A percentile compares a stretch with the other conserved stretches of the same genome.
Conservation (phyloP, 78 protist species). For the Dictyostelium intermedium region DNA sequence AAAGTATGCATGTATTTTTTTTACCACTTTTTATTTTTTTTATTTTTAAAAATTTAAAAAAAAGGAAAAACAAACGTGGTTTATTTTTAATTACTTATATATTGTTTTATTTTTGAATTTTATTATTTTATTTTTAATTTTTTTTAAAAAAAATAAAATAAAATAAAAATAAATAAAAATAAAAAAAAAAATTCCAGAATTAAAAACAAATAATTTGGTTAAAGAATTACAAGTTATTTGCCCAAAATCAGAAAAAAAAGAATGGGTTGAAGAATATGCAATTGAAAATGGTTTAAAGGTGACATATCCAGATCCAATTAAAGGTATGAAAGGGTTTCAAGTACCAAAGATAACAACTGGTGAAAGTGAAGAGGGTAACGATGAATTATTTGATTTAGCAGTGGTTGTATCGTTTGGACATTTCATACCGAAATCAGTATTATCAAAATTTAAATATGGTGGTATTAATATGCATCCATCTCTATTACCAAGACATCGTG, state of each 20-base stretch:
- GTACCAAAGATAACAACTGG: constrained; percentile 3
- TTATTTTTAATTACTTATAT: no score
- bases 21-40: background rate
- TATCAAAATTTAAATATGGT: constrained; percentile 41
- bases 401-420: constrained; percentile 86
- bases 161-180: background rate
- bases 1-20: background rate
- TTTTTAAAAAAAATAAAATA: no score
- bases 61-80: background rate
- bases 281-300: background rate
- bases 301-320: background rate
- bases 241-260: constrained; percentile 23
- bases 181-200: background rate
- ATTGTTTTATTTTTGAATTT: background rate
- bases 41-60: no score
- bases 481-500: constrained; percentile 84
- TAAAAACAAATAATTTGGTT: background rate
- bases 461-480: constrained; percentile 90
- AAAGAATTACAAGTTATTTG: constrained; percentile 54
- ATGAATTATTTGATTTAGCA: constrained; percentile 52
- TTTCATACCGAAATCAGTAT: constrained; percentile 74
- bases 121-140: background rate
- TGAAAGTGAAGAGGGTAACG: background rate
- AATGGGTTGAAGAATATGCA: constrained; percentile 46
- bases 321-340: constrained; percentile 62